These are phyloP conservation scores for Nidula niveotomentosa DNA, from an alignment of 1,284 basidiomycete genomes.

Conservation along the genomic window DNA sequence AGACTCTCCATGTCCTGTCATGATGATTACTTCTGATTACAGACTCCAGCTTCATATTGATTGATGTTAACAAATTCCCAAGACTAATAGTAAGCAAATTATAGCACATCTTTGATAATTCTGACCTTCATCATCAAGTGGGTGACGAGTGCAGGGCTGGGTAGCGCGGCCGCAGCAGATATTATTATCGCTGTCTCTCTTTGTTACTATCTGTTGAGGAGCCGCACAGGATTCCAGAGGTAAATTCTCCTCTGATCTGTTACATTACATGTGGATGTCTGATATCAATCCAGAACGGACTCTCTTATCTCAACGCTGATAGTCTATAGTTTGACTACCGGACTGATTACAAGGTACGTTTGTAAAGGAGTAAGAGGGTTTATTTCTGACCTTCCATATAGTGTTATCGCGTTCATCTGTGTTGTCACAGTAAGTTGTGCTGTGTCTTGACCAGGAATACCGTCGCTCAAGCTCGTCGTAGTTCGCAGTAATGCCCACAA, in stretches of 20 bases:
- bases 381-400: slow-evolving; percentile 9
- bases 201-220: slow-evolving; percentile 38
- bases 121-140: slow-evolving; percentile 22
- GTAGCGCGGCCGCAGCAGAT: slow-evolving; percentile 40
- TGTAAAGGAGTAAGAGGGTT: neutral
- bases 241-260: too few relatives aligned
- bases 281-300: slow-evolving; percentile 28
- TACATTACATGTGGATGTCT: too few relatives aligned
- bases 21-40: neutral
- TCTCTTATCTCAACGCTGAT: slow-evolving; percentile 38
- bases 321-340: slow-evolving; percentile 39
- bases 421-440: slow-evolving; percentile 30
- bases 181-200: slow-evolving; percentile 37
- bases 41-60: slow-evolving; percentile 23
- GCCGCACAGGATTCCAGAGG: slow-evolving; percentile 28
- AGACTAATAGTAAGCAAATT: slow-evolving; percentile 29
- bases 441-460: too few relatives aligned
- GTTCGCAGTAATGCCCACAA: slow-evolving; percentile 40
- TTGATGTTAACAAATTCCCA: slow-evolving; percentile 25
- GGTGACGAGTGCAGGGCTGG: slow-evolving; percentile 39
- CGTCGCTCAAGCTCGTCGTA: slow-evolving; percentile 6
- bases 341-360: slow-evolving; percentile 33
- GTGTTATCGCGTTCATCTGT: slow-evolving; percentile 34
- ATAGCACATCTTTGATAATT: slow-evolving; percentile 1
- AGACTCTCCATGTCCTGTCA: slow-evolving; percentile 2